These are phyloP conservation scores for Acorus gramineus DNA, from an alignment of 106 monocot genomes.

Conservation along the genomic window DNA sequence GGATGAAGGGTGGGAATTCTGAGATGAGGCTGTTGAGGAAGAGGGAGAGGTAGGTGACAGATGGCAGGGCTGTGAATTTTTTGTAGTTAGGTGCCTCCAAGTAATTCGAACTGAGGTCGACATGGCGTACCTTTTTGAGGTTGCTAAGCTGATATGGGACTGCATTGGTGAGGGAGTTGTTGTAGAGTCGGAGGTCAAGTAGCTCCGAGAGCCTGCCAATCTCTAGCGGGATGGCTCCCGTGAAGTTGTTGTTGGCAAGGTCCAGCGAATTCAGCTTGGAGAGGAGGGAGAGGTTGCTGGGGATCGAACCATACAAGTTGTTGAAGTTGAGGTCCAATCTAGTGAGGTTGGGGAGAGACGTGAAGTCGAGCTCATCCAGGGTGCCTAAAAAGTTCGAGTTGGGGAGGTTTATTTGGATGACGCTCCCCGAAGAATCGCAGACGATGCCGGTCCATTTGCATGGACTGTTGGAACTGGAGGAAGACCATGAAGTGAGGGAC, in stretches of 20 bases:
- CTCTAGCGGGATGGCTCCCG: too few relatives aligned
- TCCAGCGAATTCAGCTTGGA: neutral
- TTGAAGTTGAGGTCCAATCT: slow-evolving; percentile 3
- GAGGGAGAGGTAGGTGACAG: slow-evolving; percentile 31
- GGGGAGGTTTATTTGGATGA: slow-evolving; percentile 19
- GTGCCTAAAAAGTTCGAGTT: neutral
- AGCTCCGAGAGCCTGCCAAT: too few relatives aligned
- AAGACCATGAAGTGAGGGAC: slow-evolving; percentile 34
- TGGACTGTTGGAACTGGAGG: slow-evolving; percentile 7
- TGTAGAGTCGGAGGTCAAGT: too few relatives aligned
- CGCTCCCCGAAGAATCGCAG: slow-evolving; percentile 35
- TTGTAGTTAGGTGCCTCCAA: slow-evolving; percentile 24
- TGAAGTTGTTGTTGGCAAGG: too few relatives aligned
- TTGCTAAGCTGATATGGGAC: too few relatives aligned
- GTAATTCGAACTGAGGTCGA: slow-evolving; percentile 44
- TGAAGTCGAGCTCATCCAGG: slow-evolving; percentile 10
- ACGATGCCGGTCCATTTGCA: slow-evolving; percentile 47
- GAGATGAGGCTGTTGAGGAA: slow-evolving; percentile 17
- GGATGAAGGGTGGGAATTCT: slow-evolving; percentile 42
- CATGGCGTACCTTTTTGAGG: neutral
- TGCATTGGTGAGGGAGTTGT: too few relatives aligned
- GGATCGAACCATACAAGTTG: slow-evolving; percentile 1
- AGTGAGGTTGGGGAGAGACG: slow-evolving; percentile 1
- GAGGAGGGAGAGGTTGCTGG: slow-evolving; percentile 1
- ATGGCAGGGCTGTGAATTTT: slow-evolving; percentile 28